Conservation (phyloP, 2,329 filamentous ascomycete species). For the Plectosphaerella sp. region DNA sequence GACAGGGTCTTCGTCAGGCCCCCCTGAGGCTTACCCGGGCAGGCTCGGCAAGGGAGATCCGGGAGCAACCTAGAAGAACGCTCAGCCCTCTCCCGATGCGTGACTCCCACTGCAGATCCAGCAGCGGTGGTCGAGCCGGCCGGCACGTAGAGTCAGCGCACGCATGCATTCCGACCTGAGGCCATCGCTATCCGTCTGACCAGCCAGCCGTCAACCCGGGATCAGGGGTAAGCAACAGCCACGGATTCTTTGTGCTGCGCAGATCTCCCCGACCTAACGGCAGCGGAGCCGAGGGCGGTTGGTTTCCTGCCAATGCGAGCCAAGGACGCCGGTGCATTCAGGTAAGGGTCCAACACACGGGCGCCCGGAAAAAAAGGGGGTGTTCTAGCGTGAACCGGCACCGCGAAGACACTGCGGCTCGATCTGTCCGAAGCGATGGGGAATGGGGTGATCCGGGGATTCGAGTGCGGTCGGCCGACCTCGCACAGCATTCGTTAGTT, state of each 20-base stretch:
- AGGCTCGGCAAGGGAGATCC: background rate
- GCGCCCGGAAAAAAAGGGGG: background rate
- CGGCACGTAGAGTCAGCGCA: background rate
- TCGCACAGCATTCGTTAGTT: no score
- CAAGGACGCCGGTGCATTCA: background rate
- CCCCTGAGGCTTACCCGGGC: background rate
- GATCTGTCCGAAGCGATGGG: no score
- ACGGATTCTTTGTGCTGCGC: no score
- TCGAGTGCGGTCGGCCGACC: no score
- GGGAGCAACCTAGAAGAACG: background rate
- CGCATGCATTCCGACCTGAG: background rate
- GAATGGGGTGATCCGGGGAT: no score
- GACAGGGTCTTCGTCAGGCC: background rate
- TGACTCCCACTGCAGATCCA: no score
- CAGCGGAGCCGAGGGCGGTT: background rate
- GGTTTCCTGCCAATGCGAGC: background rate
- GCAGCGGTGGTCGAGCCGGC: background rate
- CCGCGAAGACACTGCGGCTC: background rate
- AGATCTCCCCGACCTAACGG: background rate
- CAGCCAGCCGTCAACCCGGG: background rate
- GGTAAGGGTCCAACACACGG: background rate
- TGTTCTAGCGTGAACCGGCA: background rate
- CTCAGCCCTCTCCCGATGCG: background rate
- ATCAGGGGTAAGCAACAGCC: no score
- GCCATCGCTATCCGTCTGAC: background rate